These are phyloP conservation scores for Termitomyces bulborhizus DNA, from an alignment of 768 basidiomycete species.

Conservation along the genomic window DNA sequence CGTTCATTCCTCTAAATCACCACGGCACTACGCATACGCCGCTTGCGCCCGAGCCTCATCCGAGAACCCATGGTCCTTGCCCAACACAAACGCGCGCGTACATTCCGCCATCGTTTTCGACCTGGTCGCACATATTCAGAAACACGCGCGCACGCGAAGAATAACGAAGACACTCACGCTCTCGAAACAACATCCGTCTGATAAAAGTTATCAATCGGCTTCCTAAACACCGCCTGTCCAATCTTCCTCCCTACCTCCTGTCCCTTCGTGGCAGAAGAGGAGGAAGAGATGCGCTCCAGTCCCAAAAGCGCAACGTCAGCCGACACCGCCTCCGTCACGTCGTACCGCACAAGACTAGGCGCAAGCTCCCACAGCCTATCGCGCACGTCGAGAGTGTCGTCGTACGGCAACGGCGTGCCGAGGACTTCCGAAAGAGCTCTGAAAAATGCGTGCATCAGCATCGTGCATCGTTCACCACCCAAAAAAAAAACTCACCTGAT, in stretches of 20 bases:
- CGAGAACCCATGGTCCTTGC: constrained; percentile 55
- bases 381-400: constrained; percentile 74
- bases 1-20: not conserved
- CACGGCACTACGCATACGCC: constrained; percentile 27
- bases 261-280: constrained; percentile 35
- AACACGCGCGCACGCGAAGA: no score
- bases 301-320: constrained; percentile 66
- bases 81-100: constrained; percentile 78
- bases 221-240: constrained; percentile 57
- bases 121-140: constrained; percentile 25
- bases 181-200: constrained; percentile 93
- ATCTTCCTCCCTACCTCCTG: constrained; percentile 47
- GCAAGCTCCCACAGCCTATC: constrained; percentile 98
- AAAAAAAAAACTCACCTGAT: constrained; percentile 47
- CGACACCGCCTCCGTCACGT: constrained; percentile 72
- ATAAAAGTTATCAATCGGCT: constrained; percentile 91
- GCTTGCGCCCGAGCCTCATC: constrained; percentile 40
- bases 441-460: not conserved
- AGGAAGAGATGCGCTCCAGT: constrained; percentile 36
- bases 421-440: constrained; percentile 88
- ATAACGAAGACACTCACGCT: constrained; percentile 52
- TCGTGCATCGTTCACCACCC: not conserved
- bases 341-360: constrained; percentile 84
- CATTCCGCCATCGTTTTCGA: constrained; percentile 98
- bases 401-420: constrained; percentile 81